phyloP scores from a whole-genome alignment of 2,329 filamentous ascomycete species.

The Neopestalotiopsis sp. region DNA sequence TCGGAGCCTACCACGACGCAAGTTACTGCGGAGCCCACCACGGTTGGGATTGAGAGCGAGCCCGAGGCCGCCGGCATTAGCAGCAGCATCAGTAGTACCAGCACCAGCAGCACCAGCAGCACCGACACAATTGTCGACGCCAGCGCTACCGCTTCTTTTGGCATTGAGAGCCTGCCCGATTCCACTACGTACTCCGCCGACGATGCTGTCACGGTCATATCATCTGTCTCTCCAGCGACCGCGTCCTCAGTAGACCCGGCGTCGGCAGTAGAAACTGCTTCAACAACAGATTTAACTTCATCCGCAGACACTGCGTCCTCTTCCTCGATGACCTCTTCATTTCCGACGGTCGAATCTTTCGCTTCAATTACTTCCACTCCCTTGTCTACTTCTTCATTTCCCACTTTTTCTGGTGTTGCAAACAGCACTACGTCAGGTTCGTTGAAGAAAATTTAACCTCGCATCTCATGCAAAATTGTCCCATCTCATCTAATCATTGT shows the following conservation, averaged over 20 bases:
- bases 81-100: not conserved
- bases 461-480: no score
- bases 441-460: not conserved
- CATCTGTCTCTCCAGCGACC: slow-evolving; percentile 15
- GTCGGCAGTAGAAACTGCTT: not conserved
- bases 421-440: slow-evolving; percentile 17
- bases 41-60: slow-evolving; percentile 11
- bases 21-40: slow-evolving; percentile 35
- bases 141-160: slow-evolving; percentile 32
- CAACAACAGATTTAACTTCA: slow-evolving; percentile 5
- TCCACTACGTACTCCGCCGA: slow-evolving; percentile 10
- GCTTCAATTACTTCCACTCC: slow-evolving; percentile 21
- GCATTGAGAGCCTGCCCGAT: slow-evolving; percentile 1
- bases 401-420: slow-evolving; percentile 17
- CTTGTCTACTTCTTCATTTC: slow-evolving; percentile 17
- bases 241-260: slow-evolving; percentile 18
- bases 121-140: slow-evolving; percentile 39
- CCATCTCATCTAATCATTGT: not conserved
- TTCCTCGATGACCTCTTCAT: slow-evolving; percentile 21
- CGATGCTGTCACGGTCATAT: slow-evolving; percentile 15
- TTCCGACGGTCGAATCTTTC: slow-evolving; percentile 22
- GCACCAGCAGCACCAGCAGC: not conserved
- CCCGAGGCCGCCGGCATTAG: not conserved
- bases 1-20: slow-evolving; percentile 41
- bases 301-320: slow-evolving; percentile 15